These are phyloP conservation scores for Botrytis sinoallii DNA, from an alignment of 2,329 filamentous ascomycete species.

Conservation along the genomic window DNA sequence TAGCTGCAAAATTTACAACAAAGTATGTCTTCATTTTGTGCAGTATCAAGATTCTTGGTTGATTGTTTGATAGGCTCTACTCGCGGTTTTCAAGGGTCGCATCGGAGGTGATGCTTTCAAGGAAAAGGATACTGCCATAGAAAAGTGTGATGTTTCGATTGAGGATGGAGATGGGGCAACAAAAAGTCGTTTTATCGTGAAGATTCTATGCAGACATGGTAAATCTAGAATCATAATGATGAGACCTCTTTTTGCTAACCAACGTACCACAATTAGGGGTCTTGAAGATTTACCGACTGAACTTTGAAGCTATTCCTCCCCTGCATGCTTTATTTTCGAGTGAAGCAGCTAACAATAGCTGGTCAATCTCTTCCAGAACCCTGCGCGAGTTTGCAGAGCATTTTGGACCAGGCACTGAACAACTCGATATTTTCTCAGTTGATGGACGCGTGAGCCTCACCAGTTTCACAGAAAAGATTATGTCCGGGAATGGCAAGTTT, in stretches of 20 bases:
- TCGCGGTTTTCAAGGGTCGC: conserved; percentile 72
- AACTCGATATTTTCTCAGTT: conserved; percentile 73
- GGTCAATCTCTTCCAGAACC: conserved; percentile 69
- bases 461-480: conserved; percentile 77
- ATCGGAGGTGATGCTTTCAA: conserved; percentile 54
- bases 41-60: background rate
- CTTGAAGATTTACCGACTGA: conserved; percentile 72
- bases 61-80: conserved; percentile 51
- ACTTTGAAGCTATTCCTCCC: conserved; percentile 70
- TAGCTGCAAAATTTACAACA: conserved; percentile 72
- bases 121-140: conserved; percentile 67
- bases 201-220: conserved; percentile 72
- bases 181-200: conserved; percentile 71
- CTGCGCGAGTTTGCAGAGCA: conserved; percentile 75
- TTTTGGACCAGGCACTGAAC: conserved; percentile 76
- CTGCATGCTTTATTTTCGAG: conserved; percentile 74
- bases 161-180: conserved; percentile 65
- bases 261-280: conserved; percentile 48
- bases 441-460: conserved; percentile 70
- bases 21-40: conserved; percentile 43
- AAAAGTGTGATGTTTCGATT: conserved; percentile 70
- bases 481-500: conserved; percentile 58
- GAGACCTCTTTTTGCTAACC: conserved; percentile 8
- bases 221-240: conserved; percentile 21
- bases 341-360: conserved; percentile 63